phyloP scores from a whole-genome alignment of 805 yeast genomes.

The Saccharomyces eubayanus region DNA sequence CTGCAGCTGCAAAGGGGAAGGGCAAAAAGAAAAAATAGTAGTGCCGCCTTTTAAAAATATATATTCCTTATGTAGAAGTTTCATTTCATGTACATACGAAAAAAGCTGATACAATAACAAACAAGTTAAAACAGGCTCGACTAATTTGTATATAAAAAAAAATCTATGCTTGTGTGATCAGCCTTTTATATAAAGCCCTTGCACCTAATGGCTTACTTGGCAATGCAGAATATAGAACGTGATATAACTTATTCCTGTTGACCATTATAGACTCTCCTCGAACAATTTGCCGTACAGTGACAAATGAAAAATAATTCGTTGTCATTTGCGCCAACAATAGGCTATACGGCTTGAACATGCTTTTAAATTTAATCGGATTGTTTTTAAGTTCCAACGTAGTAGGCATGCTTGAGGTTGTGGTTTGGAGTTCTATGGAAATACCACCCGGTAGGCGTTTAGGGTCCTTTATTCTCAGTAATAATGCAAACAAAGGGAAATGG shows the following conservation, averaged over 20 bases:
- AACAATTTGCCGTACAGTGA: slow-evolving; percentile 34
- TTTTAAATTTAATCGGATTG: slow-evolving; percentile 37
- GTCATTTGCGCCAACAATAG: slow-evolving; percentile 35
- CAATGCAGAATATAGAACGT: slow-evolving; percentile 43
- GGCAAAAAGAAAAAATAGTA: slow-evolving; percentile 35
- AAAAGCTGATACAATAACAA: background rate
- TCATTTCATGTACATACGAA: background rate
- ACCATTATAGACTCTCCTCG: slow-evolving; percentile 39
- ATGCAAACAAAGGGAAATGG: slow-evolving; percentile 79
- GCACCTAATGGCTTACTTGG: slow-evolving; percentile 35
- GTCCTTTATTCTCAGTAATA: slow-evolving; percentile 72
- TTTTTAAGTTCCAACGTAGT: slow-evolving; percentile 30
- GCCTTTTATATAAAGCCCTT: background rate
- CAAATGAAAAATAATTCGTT: slow-evolving; percentile 36
- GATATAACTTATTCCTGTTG: slow-evolving; percentile 43
- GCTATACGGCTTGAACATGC: slow-evolving; percentile 43
- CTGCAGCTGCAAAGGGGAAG: slow-evolving; percentile 29
- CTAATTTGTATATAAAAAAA: background rate
- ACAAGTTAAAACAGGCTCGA: background rate
- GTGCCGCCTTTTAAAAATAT: background rate
- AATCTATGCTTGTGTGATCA: background rate
- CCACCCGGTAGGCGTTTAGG: slow-evolving; percentile 62
- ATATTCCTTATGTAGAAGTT: background rate
- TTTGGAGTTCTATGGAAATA: slow-evolving; percentile 22
- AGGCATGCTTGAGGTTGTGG: slow-evolving; percentile 4